A percentile compares a stretch with the other conserved stretches of the same genome.
Conservation (phyloP, 192 early-diverging fungal genomes). For the Coemansia sp. region DNA sequence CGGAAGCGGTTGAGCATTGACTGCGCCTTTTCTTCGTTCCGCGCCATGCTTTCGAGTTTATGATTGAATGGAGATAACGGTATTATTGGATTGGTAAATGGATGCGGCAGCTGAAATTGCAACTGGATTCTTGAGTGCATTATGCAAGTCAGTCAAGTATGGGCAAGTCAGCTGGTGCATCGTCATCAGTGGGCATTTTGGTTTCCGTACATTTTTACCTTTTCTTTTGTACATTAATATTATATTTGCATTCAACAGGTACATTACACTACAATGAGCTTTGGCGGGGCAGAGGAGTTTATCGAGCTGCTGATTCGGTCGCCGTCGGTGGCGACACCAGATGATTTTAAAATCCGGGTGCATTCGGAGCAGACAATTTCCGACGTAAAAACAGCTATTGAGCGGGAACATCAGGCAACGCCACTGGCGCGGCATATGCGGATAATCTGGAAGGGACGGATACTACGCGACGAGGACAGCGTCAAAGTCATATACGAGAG, state of each 20-base stretch:
- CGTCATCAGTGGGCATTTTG: neutral
- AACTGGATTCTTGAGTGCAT: neutral
- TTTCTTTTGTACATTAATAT: neutral
- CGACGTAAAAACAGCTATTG: conserved; percentile 39
- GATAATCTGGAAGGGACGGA: conserved; percentile 47
- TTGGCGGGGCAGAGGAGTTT: neutral
- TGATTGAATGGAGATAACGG: neutral
- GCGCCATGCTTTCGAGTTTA: conserved; percentile 53
- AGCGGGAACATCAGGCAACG: conserved; percentile 20
- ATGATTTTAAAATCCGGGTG: conserved; percentile 26
- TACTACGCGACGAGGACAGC: conserved; percentile 20
- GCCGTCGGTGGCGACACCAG: conserved; percentile 36
- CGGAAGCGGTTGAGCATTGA: conserved; percentile 98
- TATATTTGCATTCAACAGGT: neutral
- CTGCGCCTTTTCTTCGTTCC: conserved; percentile 98
- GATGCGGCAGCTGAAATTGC: too few relatives aligned
- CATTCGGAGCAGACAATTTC: conserved; percentile 16
- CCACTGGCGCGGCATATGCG: conserved; percentile 45
- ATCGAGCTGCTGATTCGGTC: conserved; percentile 36
- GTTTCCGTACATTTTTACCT: neutral
- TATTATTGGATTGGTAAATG: too few relatives aligned
- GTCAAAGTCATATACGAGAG: conserved; percentile 11
- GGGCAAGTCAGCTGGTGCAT: neutral
- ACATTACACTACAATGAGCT: neutral
- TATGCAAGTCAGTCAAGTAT: neutral